phyloP scores from a whole-genome alignment of 257 asterid genomes.

The Solanum gracilifrons region DNA sequence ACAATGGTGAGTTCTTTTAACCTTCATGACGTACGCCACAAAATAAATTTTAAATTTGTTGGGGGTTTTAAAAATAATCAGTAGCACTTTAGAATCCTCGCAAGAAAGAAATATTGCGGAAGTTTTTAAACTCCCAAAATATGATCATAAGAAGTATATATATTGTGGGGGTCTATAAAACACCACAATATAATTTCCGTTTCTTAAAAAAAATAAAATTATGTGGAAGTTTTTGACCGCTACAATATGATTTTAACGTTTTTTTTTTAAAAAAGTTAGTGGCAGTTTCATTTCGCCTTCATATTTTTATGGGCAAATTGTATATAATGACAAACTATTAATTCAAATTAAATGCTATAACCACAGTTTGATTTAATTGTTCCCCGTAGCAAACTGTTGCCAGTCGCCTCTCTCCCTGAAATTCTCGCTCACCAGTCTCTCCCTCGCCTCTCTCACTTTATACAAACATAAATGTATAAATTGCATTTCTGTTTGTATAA shows the following conservation, averaged over 20 bases:
- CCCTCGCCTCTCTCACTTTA: too few species aligned
- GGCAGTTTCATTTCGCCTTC: neutral
- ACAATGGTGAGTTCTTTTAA: fast-evolving
- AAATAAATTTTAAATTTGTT: neutral
- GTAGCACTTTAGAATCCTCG: neutral
- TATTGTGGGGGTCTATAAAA: neutral
- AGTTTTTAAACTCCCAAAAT: neutral
- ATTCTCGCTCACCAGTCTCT: too few species aligned
- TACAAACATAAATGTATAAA: too few species aligned
- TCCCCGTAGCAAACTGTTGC: too few species aligned
- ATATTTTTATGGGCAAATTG: too few species aligned
- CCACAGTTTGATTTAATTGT: too few species aligned
- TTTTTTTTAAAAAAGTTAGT: neutral
- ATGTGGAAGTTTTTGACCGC: neutral
- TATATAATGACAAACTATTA: too few species aligned
- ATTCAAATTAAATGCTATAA: too few species aligned
- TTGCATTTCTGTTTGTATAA: too few species aligned
- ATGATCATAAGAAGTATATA: neutral
- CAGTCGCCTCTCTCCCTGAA: too few species aligned
- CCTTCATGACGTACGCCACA: neutral
- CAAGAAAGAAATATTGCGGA: neutral
- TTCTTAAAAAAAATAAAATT: neutral
- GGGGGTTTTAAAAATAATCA: neutral
- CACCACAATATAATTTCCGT: neutral
- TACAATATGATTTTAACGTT: neutral